Evolutionary conservation across 2,329 filamentous ascomycete species (phyloP).

Genomic region (Dryadomyces quercivorus): DNA sequence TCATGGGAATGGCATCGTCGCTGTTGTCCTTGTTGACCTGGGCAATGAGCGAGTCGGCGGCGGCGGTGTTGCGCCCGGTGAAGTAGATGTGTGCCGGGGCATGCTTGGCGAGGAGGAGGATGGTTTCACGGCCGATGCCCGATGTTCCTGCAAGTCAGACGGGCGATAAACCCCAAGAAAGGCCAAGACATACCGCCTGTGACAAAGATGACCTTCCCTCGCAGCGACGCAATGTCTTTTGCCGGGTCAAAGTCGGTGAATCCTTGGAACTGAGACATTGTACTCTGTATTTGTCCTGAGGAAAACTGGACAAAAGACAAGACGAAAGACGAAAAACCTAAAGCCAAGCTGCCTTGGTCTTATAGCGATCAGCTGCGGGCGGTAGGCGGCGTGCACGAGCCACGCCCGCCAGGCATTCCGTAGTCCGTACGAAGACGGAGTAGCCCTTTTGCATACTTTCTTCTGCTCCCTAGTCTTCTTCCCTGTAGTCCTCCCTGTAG

Average conservation of each 20-base stretch:
- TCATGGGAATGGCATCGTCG: slow-evolving; percentile 13
- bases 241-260: slow-evolving; percentile 17
- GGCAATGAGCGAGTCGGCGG: slow-evolving; percentile 19
- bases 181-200: slow-evolving; percentile 24
- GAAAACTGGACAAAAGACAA: neutral
- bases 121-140: slow-evolving; percentile 34
- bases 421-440: no score
- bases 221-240: slow-evolving; percentile 25
- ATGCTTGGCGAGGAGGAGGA: slow-evolving; percentile 29
- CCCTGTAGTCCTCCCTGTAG: no score
- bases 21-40: slow-evolving; percentile 15
- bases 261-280: neutral
- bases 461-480: no score
- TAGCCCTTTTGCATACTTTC: no score
- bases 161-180: neutral
- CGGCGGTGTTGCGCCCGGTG: slow-evolving; percentile 23
- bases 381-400: no score
- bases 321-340: no score
- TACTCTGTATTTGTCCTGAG: neutral
- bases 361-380: no score
- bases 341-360: no score
- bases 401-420: no score
- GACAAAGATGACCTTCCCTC: slow-evolving; percentile 30
- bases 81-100: slow-evolving; percentile 18
- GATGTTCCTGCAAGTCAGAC: slow-evolving; percentile 18